phyloP scores from a whole-genome alignment of 2,329 filamentous ascomycete species.

The Aspergillus brasiliensis region DNA sequence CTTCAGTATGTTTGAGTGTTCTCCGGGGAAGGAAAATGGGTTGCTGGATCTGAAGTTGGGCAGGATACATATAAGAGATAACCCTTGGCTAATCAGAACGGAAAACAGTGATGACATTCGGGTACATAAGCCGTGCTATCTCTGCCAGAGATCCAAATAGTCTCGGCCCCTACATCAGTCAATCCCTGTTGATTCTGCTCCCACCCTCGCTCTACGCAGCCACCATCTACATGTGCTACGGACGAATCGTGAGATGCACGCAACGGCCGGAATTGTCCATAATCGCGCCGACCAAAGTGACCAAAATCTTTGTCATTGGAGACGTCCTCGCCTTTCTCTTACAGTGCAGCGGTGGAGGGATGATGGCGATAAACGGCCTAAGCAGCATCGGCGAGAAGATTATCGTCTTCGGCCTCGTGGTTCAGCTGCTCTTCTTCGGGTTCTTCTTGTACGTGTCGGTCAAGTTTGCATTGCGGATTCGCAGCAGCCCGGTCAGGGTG shows the following conservation, averaged over 20 bases:
- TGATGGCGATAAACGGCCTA: constrained; percentile 7
- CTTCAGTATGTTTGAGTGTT: no score
- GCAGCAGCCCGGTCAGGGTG: background rate
- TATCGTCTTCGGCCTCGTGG: constrained; percentile 10
- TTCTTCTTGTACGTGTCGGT: constrained; percentile 6
- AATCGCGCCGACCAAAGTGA: constrained; percentile 10
- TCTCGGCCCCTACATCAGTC: constrained; percentile 8
- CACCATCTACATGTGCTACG: constrained; percentile 24
- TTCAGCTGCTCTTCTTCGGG: constrained; percentile 13
- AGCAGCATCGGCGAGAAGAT: constrained; percentile 11
- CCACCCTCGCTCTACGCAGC: constrained; percentile 29
- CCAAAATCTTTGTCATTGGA: constrained; percentile 15
- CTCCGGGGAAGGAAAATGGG: no score
- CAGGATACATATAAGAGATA: background rate
- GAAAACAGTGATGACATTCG: constrained; percentile 7
- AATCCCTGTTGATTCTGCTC: constrained; percentile 16
- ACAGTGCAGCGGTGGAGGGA: constrained; percentile 11
- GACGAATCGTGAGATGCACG: constrained; percentile 12
- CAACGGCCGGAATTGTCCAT: constrained; percentile 8
- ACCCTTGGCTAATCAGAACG: background rate
- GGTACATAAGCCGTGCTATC: constrained; percentile 14
- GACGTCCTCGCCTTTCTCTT: constrained; percentile 10
- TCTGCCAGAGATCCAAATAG: constrained; percentile 2
- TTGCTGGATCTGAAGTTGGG: constrained; percentile 6
- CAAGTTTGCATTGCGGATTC: background rate